A percentile compares a stretch with the other conserved stretches of the same genome.
These are phyloP conservation scores for Aspergillus sp. DNA, from an alignment of 2,329 filamentous ascomycete species.

Conservation along the genomic window DNA sequence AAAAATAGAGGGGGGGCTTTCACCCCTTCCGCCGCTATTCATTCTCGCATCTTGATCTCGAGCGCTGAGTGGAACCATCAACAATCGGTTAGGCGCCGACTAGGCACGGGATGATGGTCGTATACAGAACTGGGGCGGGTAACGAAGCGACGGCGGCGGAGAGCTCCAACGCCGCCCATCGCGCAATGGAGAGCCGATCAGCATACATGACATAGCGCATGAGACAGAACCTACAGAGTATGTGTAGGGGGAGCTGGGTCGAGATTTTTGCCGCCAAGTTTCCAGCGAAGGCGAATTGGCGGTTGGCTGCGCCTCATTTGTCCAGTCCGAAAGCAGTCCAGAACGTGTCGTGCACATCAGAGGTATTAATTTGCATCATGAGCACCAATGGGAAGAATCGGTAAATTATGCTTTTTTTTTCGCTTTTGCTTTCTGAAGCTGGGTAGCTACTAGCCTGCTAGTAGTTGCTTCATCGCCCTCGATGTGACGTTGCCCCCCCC, in stretches of 20 bases:
- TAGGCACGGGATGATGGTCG: neutral
- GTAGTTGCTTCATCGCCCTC: neutral
- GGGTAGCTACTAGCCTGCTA: neutral
- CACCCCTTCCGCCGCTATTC: neutral
- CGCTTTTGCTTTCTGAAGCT: neutral
- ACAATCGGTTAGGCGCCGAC: neutral
- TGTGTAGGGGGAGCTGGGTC: neutral
- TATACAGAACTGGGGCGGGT: neutral
- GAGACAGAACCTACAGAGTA: neutral
- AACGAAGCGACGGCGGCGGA: neutral
- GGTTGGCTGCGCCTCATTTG: slow-evolving; percentile 9
- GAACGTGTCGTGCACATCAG: neutral
- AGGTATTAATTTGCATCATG: neutral
- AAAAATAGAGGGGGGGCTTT: slow-evolving; percentile 1
- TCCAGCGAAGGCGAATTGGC: neutral
- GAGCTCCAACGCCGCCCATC: neutral
- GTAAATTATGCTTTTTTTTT: neutral
- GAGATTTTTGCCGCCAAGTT: slow-evolving; percentile 8
- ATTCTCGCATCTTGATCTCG: neutral
- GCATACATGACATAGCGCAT: neutral
- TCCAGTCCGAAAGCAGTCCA: slow-evolving; percentile 3
- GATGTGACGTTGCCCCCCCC: neutral
- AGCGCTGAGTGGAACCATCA: neutral
- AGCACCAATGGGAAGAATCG: too few species aligned
- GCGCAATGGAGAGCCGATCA: neutral